These are phyloP conservation scores for Gynostemma pentaphyllum DNA, from an alignment of 306 rosid genomes.

Conservation along the genomic window DNA sequence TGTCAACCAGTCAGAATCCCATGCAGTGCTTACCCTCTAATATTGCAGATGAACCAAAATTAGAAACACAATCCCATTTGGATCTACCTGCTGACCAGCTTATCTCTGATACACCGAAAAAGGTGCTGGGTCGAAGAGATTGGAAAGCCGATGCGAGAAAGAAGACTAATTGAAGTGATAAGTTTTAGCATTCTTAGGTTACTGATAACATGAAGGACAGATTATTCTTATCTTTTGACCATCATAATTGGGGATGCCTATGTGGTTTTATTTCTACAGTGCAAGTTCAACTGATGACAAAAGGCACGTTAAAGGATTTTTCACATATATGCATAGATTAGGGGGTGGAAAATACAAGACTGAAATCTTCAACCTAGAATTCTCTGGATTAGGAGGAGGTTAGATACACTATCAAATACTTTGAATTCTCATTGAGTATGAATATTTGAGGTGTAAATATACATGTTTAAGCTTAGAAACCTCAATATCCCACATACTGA, in stretches of 20 bases:
- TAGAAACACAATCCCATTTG: slow-evolving; percentile 1
- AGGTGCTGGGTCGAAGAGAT: slow-evolving; percentile 44
- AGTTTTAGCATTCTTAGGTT: background rate
- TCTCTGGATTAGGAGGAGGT: background rate
- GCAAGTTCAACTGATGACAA: background rate
- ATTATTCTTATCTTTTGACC: background rate
- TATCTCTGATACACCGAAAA: slow-evolving; percentile 24
- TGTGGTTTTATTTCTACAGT: background rate
- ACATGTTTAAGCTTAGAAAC: slow-evolving; percentile 3
- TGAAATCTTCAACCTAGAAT: background rate
- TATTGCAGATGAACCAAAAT: background rate
- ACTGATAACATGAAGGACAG: background rate
- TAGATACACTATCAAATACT: background rate
- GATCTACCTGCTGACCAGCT: slow-evolving; percentile 19
- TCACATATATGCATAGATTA: background rate
- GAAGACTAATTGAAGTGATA: slow-evolving; percentile 30
- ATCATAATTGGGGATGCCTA: background rate
- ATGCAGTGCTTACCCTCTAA: slow-evolving; percentile 17
- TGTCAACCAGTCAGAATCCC: slow-evolving; percentile 22
- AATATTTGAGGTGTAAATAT: slow-evolving; percentile 3
- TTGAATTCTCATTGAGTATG: background rate
- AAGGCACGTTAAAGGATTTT: background rate
- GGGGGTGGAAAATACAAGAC: slow-evolving; percentile 1
- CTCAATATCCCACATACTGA: background rate
- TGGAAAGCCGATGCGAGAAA: slow-evolving; percentile 97